Percentiles rank a stretch among this genome's conserved stretches.
These are phyloP conservation scores for Penicillium odoratum DNA, from an alignment of 495 filamentous ascomycete genomes.

Conservation along the genomic window DNA sequence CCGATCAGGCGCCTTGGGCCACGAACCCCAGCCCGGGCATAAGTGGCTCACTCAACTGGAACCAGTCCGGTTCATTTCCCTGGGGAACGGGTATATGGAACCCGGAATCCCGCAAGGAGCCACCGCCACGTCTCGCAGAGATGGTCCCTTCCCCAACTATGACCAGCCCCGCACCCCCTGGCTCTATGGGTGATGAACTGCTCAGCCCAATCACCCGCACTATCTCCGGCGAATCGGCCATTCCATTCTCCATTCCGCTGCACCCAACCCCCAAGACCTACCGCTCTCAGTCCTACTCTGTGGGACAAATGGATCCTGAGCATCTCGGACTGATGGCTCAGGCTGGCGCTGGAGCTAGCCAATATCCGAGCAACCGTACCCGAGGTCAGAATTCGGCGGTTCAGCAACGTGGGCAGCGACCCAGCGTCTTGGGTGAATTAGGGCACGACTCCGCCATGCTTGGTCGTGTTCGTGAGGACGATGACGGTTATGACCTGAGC, in stretches of 20 bases:
- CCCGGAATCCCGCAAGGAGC: constrained; percentile 69
- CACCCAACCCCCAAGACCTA: constrained; percentile 91
- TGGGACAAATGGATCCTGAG: constrained; percentile 85
- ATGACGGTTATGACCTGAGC: constrained; percentile 74
- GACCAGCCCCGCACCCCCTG: constrained; percentile 51
- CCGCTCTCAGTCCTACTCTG: constrained; percentile 94
- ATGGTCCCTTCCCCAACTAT: constrained; percentile 77
- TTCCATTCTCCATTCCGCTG: constrained; percentile 87
- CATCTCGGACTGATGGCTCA: constrained; percentile 42
- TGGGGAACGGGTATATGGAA: constrained; percentile 82
- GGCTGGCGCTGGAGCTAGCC: constrained; percentile 30
- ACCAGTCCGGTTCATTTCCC: constrained; percentile 61
- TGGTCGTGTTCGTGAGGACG: constrained; percentile 77
- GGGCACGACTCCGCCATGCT: constrained; percentile 69
- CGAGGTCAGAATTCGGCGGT: constrained; percentile 62
- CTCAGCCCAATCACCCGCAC: constrained; percentile 56
- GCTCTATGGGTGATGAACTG: constrained; percentile 48
- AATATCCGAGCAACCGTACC: constrained; percentile 42
- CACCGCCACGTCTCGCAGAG: constrained; percentile 69
- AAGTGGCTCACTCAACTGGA: constrained; percentile 58
- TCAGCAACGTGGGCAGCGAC: constrained; percentile 80
- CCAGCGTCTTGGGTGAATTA: constrained; percentile 81
- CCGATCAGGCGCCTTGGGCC: constrained; percentile 70
- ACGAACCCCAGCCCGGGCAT: constrained; percentile 44
- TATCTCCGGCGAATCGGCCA: constrained; percentile 57